Conservation (phyloP, 2,329 filamentous ascomycete species). For the Phaeophleospora eucalypticola region DNA sequence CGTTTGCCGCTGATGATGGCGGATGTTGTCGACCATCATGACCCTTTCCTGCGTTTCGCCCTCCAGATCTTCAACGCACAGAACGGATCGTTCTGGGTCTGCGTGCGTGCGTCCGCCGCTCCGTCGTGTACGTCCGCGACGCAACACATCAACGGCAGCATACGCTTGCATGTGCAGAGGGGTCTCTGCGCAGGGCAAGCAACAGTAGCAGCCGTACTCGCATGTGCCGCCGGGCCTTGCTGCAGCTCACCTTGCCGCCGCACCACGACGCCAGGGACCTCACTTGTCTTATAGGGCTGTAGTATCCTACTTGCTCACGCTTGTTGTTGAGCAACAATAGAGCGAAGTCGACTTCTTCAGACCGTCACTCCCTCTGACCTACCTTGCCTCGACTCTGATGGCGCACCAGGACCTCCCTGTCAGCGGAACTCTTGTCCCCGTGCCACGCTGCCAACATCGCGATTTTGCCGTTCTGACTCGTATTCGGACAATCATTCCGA, state of each 20-base stretch:
- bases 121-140: conserved; percentile 5
- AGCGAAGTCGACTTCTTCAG: no score
- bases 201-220: not conserved
- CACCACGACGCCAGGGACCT: conserved; percentile 16
- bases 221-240: not conserved
- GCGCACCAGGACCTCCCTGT: conserved; percentile 13
- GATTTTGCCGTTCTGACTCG: conserved; percentile 11
- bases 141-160: conserved; percentile 7
- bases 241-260: conserved; percentile 9
- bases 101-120: conserved; percentile 20
- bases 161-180: not conserved
- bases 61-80: conserved; percentile 21
- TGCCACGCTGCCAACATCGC: conserved; percentile 15
- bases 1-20: not conserved
- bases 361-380: no score
- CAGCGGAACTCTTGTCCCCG: conserved; percentile 9
- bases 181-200: not conserved
- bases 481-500: conserved; percentile 6
- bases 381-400: not conserved
- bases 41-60: no score
- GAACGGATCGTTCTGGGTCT: conserved; percentile 12
- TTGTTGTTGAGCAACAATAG: no score
- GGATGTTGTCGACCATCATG: conserved; percentile 3
- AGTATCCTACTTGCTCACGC: not conserved
- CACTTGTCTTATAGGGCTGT: conserved; percentile 4